Conservation (phyloP, 257 asterid genomes). For the Fraxinus quadrangulata region DNA sequence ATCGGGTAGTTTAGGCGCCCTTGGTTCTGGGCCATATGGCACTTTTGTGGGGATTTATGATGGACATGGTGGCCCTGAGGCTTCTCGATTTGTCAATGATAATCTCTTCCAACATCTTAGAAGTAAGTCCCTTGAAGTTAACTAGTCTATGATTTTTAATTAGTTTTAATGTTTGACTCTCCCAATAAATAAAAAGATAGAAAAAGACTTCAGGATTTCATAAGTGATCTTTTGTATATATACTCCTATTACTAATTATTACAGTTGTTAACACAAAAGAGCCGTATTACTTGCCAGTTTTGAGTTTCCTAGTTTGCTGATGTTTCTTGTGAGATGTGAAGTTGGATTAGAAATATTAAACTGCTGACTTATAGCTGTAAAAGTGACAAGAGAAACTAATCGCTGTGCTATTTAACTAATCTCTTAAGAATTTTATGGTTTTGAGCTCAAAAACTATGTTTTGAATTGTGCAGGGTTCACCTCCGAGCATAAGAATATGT, state of each 20-base stretch:
- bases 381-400: background rate
- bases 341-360: background rate
- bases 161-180: background rate
- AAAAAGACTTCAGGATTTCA: background rate
- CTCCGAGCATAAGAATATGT: constrained; percentile 52
- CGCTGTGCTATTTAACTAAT: background rate
- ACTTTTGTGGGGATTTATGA: constrained; percentile 58
- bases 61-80: constrained; percentile 64
- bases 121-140: constrained; percentile 35
- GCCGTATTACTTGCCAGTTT: background rate
- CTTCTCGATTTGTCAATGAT: constrained; percentile 52
- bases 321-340: too few species aligned
- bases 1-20: constrained; percentile 49
- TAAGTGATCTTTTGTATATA: constrained; percentile 1
- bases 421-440: background rate
- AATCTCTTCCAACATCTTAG: constrained; percentile 54
- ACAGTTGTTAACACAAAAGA: background rate
- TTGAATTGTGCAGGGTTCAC: constrained; percentile 37
- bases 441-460: background rate
- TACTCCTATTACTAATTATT: background rate
- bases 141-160: background rate
- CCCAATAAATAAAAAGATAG: background rate
- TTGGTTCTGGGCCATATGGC: constrained; percentile 54
- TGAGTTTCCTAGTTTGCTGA: background rate
- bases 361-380: background rate